Conservation (phyloP, 768 basidiomycete genomes). For the Pilatotrama ljubarskyi region DNA sequence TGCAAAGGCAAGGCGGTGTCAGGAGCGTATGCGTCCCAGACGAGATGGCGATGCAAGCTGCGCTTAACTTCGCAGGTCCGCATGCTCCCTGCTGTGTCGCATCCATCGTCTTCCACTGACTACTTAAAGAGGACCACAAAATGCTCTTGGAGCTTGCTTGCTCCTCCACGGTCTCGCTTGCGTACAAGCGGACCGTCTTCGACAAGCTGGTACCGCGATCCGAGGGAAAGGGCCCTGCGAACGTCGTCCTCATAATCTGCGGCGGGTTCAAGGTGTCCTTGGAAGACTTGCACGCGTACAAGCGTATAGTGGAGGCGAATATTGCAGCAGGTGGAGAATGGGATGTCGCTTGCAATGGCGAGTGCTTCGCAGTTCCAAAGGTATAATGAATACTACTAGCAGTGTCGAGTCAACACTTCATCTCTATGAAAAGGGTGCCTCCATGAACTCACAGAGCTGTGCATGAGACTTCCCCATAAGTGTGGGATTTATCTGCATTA, state of each 20-base stretch:
- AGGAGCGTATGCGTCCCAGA: conserved; percentile 65
- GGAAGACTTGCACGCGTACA: conserved; percentile 52
- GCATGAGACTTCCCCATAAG: no score
- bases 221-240: conserved; percentile 30
- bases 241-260: conserved; percentile 68
- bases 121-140: conserved; percentile 66
- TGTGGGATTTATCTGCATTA: no score
- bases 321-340: conserved; percentile 30
- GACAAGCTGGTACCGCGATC: conserved; percentile 46
- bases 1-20: conserved; percentile 57
- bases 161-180: conserved; percentile 65
- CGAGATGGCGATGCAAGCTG: conserved; percentile 65
- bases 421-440: no score
- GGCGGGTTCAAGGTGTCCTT: conserved; percentile 70
- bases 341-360: conserved; percentile 23
- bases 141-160: conserved; percentile 74
- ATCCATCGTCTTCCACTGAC: no score
- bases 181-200: conserved; percentile 60
- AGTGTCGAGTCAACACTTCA: no score
- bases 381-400: neutral
- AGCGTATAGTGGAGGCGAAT: conserved; percentile 39
- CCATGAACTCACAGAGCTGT: no score
- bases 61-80: conserved; percentile 59
- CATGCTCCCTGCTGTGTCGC: no score
- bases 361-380: neutral